Evolutionary conservation across 1,139 yeast species (phyloP).

Genomic region (Debaryomycetaceae sp.): DNA sequence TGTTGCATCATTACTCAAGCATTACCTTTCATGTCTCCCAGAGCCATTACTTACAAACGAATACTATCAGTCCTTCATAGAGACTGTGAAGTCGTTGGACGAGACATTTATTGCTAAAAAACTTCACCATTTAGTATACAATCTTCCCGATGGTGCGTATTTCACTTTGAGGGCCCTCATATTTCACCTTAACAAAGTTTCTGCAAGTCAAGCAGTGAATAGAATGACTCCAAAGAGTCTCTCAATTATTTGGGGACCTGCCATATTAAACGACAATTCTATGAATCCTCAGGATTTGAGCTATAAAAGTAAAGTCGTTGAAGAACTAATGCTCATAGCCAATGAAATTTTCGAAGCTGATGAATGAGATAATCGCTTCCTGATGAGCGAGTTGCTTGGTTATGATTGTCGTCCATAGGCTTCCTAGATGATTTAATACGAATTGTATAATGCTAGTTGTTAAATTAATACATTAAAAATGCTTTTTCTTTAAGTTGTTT

Average conservation of each 20-base stretch:
- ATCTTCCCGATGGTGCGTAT: slow-evolving; percentile 91
- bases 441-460: not conserved
- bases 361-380: slow-evolving; percentile 16
- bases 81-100: slow-evolving; percentile 62
- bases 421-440: not conserved
- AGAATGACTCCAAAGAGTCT: slow-evolving; percentile 79
- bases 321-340: slow-evolving; percentile 80
- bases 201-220: slow-evolving; percentile 58
- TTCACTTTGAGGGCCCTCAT: slow-evolving; percentile 82
- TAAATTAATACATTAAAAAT: slow-evolving; percentile 13
- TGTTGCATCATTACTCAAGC: slow-evolving; percentile 67
- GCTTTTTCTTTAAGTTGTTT: slow-evolving; percentile 2
- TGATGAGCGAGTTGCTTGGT: not conserved
- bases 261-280: slow-evolving; percentile 63
- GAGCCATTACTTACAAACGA: slow-evolving; percentile 64
- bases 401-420: not conserved
- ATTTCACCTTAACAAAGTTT: slow-evolving; percentile 79
- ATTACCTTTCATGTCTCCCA: slow-evolving; percentile 65
- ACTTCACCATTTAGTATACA: slow-evolving; percentile 82
- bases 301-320: slow-evolving; percentile 76
- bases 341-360: slow-evolving; percentile 80
- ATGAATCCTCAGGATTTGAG: slow-evolving; percentile 74
- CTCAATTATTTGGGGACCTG: slow-evolving; percentile 94
- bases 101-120: slow-evolving; percentile 61
- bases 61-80: slow-evolving; percentile 57